Evolutionary conservation across 306 rosid genomes (phyloP).

Genomic region (Echinosophora koreensis): DNA sequence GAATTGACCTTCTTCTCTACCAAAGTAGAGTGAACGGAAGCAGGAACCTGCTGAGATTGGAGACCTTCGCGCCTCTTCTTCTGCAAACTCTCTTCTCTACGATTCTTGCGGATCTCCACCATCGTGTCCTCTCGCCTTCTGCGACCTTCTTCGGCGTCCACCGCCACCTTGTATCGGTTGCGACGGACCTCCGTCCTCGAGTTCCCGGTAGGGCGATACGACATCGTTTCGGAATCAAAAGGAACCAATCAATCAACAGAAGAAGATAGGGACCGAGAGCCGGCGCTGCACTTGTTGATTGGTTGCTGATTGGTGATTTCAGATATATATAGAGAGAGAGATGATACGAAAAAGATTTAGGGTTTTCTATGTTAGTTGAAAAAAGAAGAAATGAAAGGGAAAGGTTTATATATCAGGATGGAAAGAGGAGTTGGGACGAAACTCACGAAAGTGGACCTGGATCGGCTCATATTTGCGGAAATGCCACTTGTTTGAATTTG

Average conservation of each 20-base stretch:
- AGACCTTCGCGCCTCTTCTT: constrained; percentile 98
- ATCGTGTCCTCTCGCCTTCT: constrained; percentile 93
- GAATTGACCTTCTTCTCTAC: constrained; percentile 57
- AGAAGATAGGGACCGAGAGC: background rate
- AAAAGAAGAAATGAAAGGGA: constrained; percentile 20
- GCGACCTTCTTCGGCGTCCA: constrained; percentile 98
- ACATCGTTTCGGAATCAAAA: constrained; percentile 60
- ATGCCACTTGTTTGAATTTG: constrained; percentile 69
- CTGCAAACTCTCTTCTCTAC: constrained; percentile 89
- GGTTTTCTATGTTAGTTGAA: constrained; percentile 34
- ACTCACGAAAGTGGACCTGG: constrained; percentile 61
- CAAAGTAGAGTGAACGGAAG: constrained; percentile 45
- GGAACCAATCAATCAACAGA: constrained; percentile 8
- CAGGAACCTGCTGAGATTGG: constrained; percentile 66
- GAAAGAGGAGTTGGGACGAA: background rate
- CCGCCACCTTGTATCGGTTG: constrained; percentile 96
- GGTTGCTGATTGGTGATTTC: constrained; percentile 39
- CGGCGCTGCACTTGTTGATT: background rate
- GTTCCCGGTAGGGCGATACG: constrained; percentile 79
- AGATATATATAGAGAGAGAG: background rate
- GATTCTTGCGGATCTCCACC: constrained; percentile 99
- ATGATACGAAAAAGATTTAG: constrained; percentile 40
- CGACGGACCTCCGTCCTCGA: constrained; percentile 94
- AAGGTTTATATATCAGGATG: constrained; percentile 43
- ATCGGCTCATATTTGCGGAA: constrained; percentile 56